A percentile compares a stretch with the other conserved stretches of the same genome.
These are phyloP conservation scores for Trichopus zeylanicus DNA, from an alignment of 116 monocot species.

Conservation along the genomic window DNA sequence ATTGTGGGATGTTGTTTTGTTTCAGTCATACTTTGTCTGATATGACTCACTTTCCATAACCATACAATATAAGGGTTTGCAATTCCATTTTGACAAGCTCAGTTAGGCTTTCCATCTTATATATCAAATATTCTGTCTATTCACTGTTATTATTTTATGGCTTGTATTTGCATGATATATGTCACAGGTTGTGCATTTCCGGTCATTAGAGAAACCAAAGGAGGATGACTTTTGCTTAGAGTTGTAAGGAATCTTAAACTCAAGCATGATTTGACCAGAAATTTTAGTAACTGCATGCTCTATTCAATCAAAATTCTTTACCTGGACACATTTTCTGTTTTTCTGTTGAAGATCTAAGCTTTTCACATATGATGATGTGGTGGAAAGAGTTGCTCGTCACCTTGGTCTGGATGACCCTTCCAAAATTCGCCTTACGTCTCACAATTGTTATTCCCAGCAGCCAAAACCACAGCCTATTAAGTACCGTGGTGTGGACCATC, in stretches of 20 bases:
- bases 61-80: too few species aligned
- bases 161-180: background rate
- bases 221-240: slow-evolving; percentile 96
- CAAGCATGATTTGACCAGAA: too few species aligned
- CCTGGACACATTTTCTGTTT: background rate
- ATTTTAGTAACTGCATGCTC: background rate
- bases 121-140: background rate
- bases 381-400: slow-evolving; percentile 76
- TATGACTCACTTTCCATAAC: too few species aligned
- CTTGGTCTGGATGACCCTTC: slow-evolving; percentile 88
- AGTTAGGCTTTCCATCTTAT: background rate
- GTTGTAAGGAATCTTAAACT: slow-evolving; percentile 36
- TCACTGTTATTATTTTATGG: background rate
- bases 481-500: slow-evolving; percentile 91
- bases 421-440: slow-evolving; percentile 93
- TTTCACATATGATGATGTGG: slow-evolving; percentile 84
- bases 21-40: too few species aligned
- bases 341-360: slow-evolving; percentile 64
- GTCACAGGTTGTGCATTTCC: slow-evolving; percentile 87
- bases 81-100: too few species aligned
- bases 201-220: slow-evolving; percentile 89
- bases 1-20: too few species aligned
- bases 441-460: slow-evolving; percentile 99
- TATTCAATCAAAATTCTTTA: background rate
- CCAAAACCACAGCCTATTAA: slow-evolving; percentile 98